A percentile compares a stretch with the other conserved stretches of the same genome.
phyloP scores from a whole-genome alignment of 441 rosid genomes.

The Erodium trifolium region DNA sequence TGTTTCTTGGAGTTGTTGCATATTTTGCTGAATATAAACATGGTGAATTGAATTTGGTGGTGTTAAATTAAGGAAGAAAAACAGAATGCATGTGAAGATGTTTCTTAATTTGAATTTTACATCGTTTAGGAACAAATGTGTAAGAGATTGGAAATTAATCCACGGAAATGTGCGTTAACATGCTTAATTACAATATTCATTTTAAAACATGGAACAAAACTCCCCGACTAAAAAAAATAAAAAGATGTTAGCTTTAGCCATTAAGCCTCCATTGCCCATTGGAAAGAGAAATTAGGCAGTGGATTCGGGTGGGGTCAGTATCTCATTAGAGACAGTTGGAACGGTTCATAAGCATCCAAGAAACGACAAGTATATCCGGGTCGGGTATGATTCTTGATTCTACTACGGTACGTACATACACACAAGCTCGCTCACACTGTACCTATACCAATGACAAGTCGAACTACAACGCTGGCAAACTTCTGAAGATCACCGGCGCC shows the following conservation, averaged over 20 bases:
- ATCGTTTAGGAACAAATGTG: too few relatives aligned
- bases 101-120: neutral
- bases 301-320: neutral
- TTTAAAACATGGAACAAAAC: neutral
- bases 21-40: neutral
- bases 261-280: too few relatives aligned
- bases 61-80: neutral
- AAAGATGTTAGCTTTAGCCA: neutral
- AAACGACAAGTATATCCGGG: neutral
- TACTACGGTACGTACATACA: neutral
- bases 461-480: constrained; percentile 9
- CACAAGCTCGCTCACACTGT: neutral
- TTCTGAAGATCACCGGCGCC: constrained; percentile 66
- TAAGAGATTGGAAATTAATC: neutral
- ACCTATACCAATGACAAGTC: too few relatives aligned
- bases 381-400: neutral
- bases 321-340: neutral
- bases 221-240: neutral
- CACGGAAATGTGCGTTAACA: neutral
- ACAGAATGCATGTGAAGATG: neutral
- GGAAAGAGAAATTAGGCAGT: too few relatives aligned
- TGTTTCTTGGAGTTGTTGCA: neutral
- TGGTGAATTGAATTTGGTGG: neutral
- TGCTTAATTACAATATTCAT: neutral
- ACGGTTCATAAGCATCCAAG: neutral